These are phyloP conservation scores for Penicillium flavigenum DNA, from an alignment of 495 filamentous ascomycete genomes.

Conservation along the genomic window DNA sequence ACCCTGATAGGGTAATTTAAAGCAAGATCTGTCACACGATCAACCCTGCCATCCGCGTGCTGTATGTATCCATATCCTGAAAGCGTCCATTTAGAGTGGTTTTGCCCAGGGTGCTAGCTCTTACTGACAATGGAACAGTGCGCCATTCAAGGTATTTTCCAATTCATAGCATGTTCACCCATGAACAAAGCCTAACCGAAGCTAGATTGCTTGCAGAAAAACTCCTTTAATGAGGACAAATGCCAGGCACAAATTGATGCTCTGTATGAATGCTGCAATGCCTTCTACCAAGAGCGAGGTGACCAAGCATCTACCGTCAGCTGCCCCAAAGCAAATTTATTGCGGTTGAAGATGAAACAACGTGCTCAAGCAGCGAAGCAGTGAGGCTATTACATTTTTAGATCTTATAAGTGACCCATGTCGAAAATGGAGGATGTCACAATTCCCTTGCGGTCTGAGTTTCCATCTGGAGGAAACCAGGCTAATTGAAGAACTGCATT, in stretches of 20 bases:
- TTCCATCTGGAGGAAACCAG: constrained; percentile 54
- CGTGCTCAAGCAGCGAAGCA: constrained; percentile 48
- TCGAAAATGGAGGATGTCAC: constrained; percentile 39
- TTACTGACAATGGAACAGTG: constrained; percentile 51
- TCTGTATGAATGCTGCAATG: constrained; percentile 92
- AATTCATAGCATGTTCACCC: background rate
- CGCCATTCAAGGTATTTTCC: constrained; percentile 77
- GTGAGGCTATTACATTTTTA: constrained; percentile 5
- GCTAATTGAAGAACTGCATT: constrained; percentile 70
- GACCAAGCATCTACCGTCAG: constrained; percentile 73
- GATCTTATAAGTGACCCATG: constrained; percentile 5
- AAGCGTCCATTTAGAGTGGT: background rate
- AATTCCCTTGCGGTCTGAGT: constrained; percentile 52
- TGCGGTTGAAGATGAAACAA: constrained; percentile 88
- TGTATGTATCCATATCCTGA: constrained; percentile 51
- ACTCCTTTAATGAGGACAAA: constrained; percentile 83
- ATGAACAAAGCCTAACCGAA: constrained; percentile 16
- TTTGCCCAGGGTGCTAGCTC: background rate
- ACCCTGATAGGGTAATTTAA: constrained; percentile 44
- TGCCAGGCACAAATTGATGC: constrained; percentile 80
- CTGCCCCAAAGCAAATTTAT: constrained; percentile 78
- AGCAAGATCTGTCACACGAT: constrained; percentile 71
- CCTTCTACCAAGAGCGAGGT: constrained; percentile 80
- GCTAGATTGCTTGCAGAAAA: constrained; percentile 77
- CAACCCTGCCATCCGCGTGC: constrained; percentile 88